Percentiles rank a stretch among this genome's conserved stretches.
Conservation (phyloP, 2,329 filamentous ascomycete genomes). For the Fusarium graminum region DNA sequence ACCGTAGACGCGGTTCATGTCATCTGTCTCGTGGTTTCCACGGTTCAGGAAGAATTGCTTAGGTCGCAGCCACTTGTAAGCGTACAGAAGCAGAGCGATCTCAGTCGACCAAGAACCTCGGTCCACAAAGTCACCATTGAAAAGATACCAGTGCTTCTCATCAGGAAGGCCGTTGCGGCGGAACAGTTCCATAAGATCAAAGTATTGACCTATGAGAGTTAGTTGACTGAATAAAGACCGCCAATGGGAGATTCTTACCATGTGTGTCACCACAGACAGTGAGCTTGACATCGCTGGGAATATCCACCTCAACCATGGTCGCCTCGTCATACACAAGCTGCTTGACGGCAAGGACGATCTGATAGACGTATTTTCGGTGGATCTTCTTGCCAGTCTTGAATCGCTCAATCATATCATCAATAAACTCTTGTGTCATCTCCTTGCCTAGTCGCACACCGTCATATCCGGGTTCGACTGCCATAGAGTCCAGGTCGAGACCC, state of each 20-base stretch:
- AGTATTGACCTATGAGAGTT: conserved; percentile 81
- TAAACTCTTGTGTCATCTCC: conserved; percentile 95
- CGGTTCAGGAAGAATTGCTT: conserved; percentile 93
- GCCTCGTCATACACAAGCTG: conserved; percentile 91
- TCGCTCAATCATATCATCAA: conserved; percentile 95
- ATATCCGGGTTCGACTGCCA: conserved; percentile 84
- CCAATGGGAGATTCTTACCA: conserved; percentile 65
- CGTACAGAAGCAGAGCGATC: conserved; percentile 91
- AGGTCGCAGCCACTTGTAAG: conserved; percentile 96
- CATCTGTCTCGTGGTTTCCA: conserved; percentile 98
- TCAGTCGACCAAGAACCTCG: conserved; percentile 98
- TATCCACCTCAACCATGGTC: conserved; percentile 94
- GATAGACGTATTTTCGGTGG: conserved; percentile 96
- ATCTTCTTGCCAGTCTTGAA: conserved; percentile 98
- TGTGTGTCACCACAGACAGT: conserved; percentile 99
- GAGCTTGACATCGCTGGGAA: conserved; percentile 81
- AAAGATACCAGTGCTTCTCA: conserved; percentile 92
- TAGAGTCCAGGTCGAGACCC: conserved; percentile 87
- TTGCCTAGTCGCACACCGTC: conserved; percentile 83
- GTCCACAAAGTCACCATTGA: conserved; percentile 99
- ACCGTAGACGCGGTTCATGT: conserved; percentile 99
- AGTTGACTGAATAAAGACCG: conserved; percentile 40
- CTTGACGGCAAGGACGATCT: conserved; percentile 91
- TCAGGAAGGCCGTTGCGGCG: conserved; percentile 86
- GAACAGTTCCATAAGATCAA: conserved; percentile 97